A percentile compares a stretch with the other conserved stretches of the same genome.
Conservation (phyloP, 345 rosid genomes). For the Isatis tinctoria region DNA sequence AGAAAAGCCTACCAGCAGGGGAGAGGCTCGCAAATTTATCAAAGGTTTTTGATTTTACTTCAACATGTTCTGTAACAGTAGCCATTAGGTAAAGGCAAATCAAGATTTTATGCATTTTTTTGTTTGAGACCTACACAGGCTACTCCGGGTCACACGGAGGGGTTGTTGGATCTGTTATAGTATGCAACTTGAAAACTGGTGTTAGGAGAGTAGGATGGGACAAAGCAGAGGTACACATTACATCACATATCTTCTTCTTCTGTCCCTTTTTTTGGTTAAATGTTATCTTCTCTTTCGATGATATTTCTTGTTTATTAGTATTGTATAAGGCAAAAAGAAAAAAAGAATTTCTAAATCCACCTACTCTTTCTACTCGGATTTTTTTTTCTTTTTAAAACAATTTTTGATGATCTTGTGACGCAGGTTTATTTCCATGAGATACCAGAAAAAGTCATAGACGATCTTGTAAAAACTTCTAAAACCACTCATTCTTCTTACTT, state of each 20-base stretch:
- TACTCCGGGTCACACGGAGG: constrained; percentile 84
- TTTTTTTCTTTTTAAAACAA: not conserved
- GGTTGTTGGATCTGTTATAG: constrained; percentile 83
- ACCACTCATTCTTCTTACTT: not conserved
- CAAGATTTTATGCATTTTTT: not conserved
- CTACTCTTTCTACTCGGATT: not conserved
- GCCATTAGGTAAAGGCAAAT: not conserved
- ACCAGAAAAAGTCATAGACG: constrained; percentile 68
- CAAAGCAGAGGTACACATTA: constrained; percentile 68
- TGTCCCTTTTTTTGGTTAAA: too few relatives aligned
- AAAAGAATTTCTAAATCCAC: not conserved
- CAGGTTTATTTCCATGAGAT: constrained; percentile 93
- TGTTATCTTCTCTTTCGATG: not conserved
- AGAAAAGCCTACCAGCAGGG: constrained; percentile 75
- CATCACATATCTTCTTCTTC: not conserved
- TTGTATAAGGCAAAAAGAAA: not conserved
- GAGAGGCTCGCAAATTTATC: constrained; percentile 78
- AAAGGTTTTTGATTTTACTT: constrained; percentile 48
- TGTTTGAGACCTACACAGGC: constrained; percentile 38
- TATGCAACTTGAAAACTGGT: constrained; percentile 78
- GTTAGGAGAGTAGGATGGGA: constrained; percentile 78
- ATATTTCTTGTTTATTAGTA: not conserved
- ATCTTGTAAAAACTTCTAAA: constrained; percentile 53
- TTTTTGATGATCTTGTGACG: constrained; percentile 19
- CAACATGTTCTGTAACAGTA: not conserved